Base-by-base conservation (phyloP, 2,329 filamentous ascomycete species). In the Chaetomium sp. region DNA sequence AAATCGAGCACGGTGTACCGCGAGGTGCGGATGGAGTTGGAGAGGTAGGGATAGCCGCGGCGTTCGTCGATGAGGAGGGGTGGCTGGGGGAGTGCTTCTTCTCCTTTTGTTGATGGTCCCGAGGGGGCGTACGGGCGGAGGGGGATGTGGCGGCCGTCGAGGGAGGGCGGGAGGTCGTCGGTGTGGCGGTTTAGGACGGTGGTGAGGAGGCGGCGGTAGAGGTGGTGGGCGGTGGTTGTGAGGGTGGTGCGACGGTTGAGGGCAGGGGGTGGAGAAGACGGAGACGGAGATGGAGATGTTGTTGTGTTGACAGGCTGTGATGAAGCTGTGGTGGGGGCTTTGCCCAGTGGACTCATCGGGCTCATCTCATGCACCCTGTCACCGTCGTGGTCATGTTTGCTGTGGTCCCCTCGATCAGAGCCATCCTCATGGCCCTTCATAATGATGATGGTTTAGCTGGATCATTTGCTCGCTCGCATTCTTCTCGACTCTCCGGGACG, bases 1-100 rank as follows among this genome's bases (percentile, higher is more conserved):
- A 97, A 97, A 67, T 91, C 88, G 82, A 85, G 96, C 2, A 91
- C 71, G 1, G 87, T 96, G 68, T 97, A 96, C 35, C 91, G 84
- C 67, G 86, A 92, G 1, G 89, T 95, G 5, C 91, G 84, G 64
- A 97, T 96, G 55, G 83, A 88, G 67, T 97, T 97, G 58, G 78
- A 82, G 35, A 89, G 76, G 66, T 91, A 95, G 1, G 81, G 78
- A 61, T 84, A 86, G 11, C 82, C 82, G 0, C 86, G 88, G 45
- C 91, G 81, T 69, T 95, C 89, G 68, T 97, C 92, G 9, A 85
- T 75, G 10, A 91, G 74, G 0, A 76, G 71, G 19, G 19, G 19
- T 27, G 19, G 19, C 19, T 27, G 19, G 2, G 19, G 19, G 19
- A 27, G 19, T 27, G 19, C 2, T 77, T 37, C 73, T 72, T 5